A percentile compares a stretch with the other conserved stretches of the same genome.
Evolutionary conservation across 2,329 filamentous ascomycete genomes (phyloP).

Genomic region (Epichloe scottii): DNA sequence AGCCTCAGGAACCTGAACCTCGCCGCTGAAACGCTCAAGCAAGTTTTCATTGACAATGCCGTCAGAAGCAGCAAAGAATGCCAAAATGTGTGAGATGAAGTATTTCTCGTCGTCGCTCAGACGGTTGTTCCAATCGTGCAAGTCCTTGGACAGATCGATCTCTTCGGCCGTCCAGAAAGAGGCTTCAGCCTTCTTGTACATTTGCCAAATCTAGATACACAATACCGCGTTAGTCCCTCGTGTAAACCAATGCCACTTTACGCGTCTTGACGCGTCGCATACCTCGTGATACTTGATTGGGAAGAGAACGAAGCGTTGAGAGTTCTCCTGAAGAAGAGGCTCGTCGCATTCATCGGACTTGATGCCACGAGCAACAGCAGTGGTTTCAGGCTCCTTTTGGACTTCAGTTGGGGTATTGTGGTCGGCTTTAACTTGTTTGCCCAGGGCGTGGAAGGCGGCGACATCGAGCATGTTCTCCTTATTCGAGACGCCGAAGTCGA

Average conservation of each 20-base stretch:
- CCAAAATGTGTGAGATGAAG: slow-evolving; percentile 96
- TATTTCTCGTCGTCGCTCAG: slow-evolving; percentile 94
- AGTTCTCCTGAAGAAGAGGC: slow-evolving; percentile 90
- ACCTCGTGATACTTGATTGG: slow-evolving; percentile 99
- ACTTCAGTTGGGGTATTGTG: slow-evolving; percentile 40
- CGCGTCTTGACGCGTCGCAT: slow-evolving; percentile 53
- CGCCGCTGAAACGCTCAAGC: slow-evolving; percentile 90
- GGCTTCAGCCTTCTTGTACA: slow-evolving; percentile 99
- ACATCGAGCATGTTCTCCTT: slow-evolving; percentile 66
- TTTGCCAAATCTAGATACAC: slow-evolving; percentile 79
- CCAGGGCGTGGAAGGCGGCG: slow-evolving; percentile 36
- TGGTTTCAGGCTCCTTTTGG: slow-evolving; percentile 23
- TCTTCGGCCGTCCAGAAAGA: slow-evolving; percentile 99
- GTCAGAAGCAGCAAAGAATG: slow-evolving; percentile 97
- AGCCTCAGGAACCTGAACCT: slow-evolving; percentile 95
- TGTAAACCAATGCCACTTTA: slow-evolving; percentile 39
- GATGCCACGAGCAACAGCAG: slow-evolving; percentile 35
- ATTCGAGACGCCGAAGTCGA: slow-evolving; percentile 58
- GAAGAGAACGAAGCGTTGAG: slow-evolving; percentile 92
- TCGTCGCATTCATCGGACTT: slow-evolving; percentile 67
- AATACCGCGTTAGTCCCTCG: not conserved
- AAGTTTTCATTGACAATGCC: slow-evolving; percentile 99
- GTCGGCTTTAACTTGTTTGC: slow-evolving; percentile 47
- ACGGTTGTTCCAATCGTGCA: slow-evolving; percentile 98
- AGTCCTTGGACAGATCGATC: slow-evolving; percentile 96